phyloP scores from a whole-genome alignment of 2,329 filamentous ascomycete species.

The Cadophora sp. region DNA sequence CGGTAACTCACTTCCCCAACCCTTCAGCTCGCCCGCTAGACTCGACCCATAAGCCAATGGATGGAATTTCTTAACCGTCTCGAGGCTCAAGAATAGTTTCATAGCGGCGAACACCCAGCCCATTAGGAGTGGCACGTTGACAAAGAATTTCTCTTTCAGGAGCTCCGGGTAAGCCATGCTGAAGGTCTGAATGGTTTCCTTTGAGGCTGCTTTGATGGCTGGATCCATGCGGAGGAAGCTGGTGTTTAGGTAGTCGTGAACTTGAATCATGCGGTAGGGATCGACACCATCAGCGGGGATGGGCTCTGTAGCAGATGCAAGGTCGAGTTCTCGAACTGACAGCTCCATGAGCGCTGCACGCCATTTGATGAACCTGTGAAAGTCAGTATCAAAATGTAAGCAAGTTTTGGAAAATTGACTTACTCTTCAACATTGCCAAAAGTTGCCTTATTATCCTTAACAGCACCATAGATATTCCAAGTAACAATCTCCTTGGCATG shows the following conservation, averaged over 20 bases:
- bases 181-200: conserved; percentile 83
- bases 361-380: conserved; percentile 84
- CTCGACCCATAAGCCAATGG: conserved; percentile 76
- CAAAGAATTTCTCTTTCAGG: conserved; percentile 90
- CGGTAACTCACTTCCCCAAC: conserved; percentile 70
- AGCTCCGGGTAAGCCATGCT: conserved; percentile 88
- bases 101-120: conserved; percentile 81
- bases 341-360: conserved; percentile 90
- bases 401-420: conserved; percentile 42
- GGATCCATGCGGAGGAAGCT: conserved; percentile 86
- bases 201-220: conserved; percentile 75
- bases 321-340: conserved; percentile 75
- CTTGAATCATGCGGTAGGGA: conserved; percentile 88
- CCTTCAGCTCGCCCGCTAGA: conserved; percentile 65
- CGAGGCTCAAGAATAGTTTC: conserved; percentile 76
- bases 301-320: conserved; percentile 70
- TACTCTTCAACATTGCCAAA: conserved; percentile 85
- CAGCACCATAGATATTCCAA: conserved; percentile 92
- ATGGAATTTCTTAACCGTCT: conserved; percentile 81
- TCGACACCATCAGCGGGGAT: conserved; percentile 71
- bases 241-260: conserved; percentile 91
- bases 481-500: conserved; percentile 71
- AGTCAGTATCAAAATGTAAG: conserved; percentile 16
- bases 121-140: conserved; percentile 90
- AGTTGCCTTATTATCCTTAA: conserved; percentile 80